Base-by-base conservation (phyloP, 23 red algal species). In the Cyanidiococcus yangmingshanensis region DNA sequence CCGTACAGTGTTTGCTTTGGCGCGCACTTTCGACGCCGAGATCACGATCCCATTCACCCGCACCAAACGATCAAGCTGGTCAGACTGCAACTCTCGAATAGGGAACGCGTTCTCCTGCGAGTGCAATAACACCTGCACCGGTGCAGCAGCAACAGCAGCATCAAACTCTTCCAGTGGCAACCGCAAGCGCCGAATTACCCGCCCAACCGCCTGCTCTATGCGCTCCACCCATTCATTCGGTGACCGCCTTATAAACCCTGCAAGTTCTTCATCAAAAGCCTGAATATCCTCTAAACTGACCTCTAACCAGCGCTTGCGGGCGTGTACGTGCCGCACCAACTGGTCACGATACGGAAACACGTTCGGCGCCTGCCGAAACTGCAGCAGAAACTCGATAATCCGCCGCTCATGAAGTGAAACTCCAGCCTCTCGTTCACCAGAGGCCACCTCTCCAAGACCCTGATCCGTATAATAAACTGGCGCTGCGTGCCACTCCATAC, bases 361-460 rank as follows among this genome's bases (percentile, higher is more conserved):
- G 35, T 50, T 74, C 24, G 86, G 68, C 35, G 74, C 87, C 59
- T 82, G 77, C 39, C 74, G 67, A 82, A 92, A 98, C 45, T 86
- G 87, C 38, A 98, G 82, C n/a, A 98, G 36, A 45, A 98, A 98
- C 77, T 88, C 86, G 67, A 82, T 75, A 77, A 98, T 91, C 33
- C 90, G 90, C 54, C 89, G 89, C 26, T 83, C 82, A 31, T 82
- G 77, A 63, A 82, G 3, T 3, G 63, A 25, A 25, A 71, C 63
- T 25, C 32, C 27, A 3, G 2, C 63, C 7, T 7, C 0, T 50
- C 40, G 40, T 40, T 50, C 39, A 26, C n/a, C 39, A 40, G 41
- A 37, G 24, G 37, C 78, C 87, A 76, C 33, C 80, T 7, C 63
- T 35, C 21, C 63, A 25, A 71, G 82, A 67, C 82, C 80, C 83